Evolutionary conservation across 768 basidiomycete species (phyloP), one percentile per base, ranked within the genome.

Genomic region (Thelephora ganbajun): DNA sequence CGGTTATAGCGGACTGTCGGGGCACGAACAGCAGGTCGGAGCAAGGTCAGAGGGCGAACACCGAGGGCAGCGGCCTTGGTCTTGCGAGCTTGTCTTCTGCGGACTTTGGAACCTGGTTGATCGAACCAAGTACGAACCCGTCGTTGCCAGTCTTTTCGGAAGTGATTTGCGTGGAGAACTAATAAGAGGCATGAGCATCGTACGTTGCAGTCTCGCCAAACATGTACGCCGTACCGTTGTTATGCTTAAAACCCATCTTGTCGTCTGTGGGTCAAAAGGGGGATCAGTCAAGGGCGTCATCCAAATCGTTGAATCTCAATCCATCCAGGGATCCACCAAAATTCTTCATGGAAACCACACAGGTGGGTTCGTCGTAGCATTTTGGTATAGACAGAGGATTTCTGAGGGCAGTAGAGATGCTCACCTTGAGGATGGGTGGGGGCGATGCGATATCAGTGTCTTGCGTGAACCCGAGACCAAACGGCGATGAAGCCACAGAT

Each of bases 71-170:
- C 77, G 49, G 91, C 90, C 73, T 96, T 98, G 57, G 72, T 71
- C 68, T 90, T 83, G 69, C 96, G 88, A 39, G 92, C 90, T 43
- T 73, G 80, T 65, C 96, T 86, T 64, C 96, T 78, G 66, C 89
- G 86, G 66, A 92, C 85, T 72, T 98, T 98, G 64, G 88, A 86
- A 44, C 93, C 94, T 49, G 96, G 91, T 71, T 99, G 96, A 74
- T 98, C 87, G 66, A 98, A 98, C 93, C 93, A 92, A 63, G 90
- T 94, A 68, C 83, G 83, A 59, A 94, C 91, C 55, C 84, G 85
- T 62, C 82, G 77, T 69, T 98, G 94, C 93, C 93, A 98, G 67
- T 98, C 93, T 81, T 98, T 98, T 74, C 80, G 88, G 79, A 92
- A 92, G 66, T 96, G 91, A 69, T 92, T 92, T 59, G 68, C 76